These are phyloP conservation scores for Candida boleticola DNA, from an alignment of 805 yeast species.

Conservation along the genomic window DNA sequence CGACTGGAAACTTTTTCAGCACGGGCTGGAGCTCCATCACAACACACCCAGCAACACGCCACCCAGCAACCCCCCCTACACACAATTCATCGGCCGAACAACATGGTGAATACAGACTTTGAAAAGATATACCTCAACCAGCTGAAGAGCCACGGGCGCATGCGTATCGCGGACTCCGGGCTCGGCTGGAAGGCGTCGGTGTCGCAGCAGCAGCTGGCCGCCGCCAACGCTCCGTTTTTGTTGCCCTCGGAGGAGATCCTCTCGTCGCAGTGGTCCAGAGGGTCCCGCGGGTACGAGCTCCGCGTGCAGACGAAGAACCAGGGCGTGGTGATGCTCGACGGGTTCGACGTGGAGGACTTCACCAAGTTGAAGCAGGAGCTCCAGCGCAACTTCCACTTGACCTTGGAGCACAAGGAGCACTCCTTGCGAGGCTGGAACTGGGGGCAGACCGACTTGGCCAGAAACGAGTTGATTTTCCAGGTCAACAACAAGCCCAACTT, in stretches of 20 bases:
- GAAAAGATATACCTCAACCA: conserved; percentile 90
- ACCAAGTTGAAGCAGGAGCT: conserved; percentile 78
- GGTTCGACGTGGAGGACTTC: conserved; percentile 85
- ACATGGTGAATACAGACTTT: conserved; percentile 67
- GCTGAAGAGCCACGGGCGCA: conserved; percentile 78
- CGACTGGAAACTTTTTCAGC: too few species aligned
- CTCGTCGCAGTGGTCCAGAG: conserved; percentile 87
- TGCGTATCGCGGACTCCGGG: conserved; percentile 96
- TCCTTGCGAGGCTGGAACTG: conserved; percentile 98
- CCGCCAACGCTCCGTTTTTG: conserved; percentile 66
- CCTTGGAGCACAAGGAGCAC: conserved; percentile 83
- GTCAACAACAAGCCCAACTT: conserved; percentile 87
- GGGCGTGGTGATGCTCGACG: conserved; percentile 87
- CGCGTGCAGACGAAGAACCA: conserved; percentile 84
- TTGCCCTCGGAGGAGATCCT: conserved; percentile 84
- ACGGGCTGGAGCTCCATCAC: too few species aligned
- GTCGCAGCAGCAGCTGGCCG: conserved; percentile 31
- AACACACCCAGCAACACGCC: too few species aligned
- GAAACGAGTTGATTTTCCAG: conserved; percentile 84
- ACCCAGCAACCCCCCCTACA: too few species aligned
- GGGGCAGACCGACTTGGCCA: conserved; percentile 92
- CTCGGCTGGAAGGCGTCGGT: conserved; percentile 87
- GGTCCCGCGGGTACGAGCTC: conserved; percentile 87
- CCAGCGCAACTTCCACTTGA: conserved; percentile 68
- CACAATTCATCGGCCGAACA: too few species aligned